Evolutionary conservation across 257 asterid genomes (phyloP), one percentile per base, ranked within the genome.

Genomic region (Nicotiana noctiflora): DNA sequence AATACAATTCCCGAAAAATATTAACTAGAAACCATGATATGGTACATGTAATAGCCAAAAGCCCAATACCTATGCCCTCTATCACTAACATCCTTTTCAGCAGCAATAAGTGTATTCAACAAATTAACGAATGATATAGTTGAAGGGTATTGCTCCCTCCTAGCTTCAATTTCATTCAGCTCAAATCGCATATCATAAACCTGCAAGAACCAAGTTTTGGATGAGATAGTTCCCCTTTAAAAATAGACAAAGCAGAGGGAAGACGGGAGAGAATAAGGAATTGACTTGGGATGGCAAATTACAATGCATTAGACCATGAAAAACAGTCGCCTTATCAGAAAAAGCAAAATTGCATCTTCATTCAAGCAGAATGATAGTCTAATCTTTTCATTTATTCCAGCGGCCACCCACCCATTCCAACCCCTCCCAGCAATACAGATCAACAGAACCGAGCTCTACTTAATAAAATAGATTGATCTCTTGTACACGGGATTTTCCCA

Each of bases 101-200:
- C 97, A n/a, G 96, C 87, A 83, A 96, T 91, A 84, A 96, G 97
- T 61, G 89, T 80, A 89, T 96, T 96, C 77, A 94, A 83, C 67
- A 94, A 87, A 82, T 90, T 92, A 79, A 96, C 86, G 85, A 96
- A 96, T 12, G 98, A 96, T 85, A 94, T 88, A 82, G 98, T 94
- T 27, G 99, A 96, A 80, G 99, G 98, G 79, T 96, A 96, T 52
- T 93, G 97, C 91, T 96, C 99, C 79, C 96, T 88, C 85, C 97
- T 96, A 84, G 99, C 97, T 89, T 96, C 99, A 85, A 96, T 88
- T 88, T 96, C 99, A 84, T 96, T 94, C 62, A 96, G 88, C 92
- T 96, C 99, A 87, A 86, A 96, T 88, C 93, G 88, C 98, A 92
- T 94, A 84, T 96, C 99, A 94, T 96, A 94, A 84, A 94, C 93